phyloP scores from a whole-genome alignment of 805 yeast species.

The Wickerhamomyces sydowiorum region DNA sequence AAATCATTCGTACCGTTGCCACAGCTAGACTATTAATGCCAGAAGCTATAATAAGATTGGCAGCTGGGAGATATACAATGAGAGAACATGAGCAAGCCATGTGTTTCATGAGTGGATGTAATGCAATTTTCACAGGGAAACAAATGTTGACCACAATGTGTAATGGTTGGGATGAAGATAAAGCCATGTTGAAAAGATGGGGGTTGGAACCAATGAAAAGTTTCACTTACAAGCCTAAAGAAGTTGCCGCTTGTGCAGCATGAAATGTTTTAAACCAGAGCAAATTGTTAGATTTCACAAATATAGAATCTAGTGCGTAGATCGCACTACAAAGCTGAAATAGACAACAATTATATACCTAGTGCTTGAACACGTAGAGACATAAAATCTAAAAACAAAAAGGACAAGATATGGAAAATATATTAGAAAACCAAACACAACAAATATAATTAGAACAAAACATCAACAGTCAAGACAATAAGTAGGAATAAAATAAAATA shows the following conservation, averaged over 20 bases:
- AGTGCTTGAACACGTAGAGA: too few species aligned
- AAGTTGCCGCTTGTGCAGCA: constrained; percentile 1
- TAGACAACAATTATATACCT: too few species aligned
- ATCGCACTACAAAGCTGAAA: too few species aligned
- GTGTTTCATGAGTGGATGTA: constrained; percentile 73
- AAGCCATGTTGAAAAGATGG: constrained; percentile 61
- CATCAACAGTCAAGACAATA: too few species aligned
- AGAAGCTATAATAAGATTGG: constrained; percentile 58
- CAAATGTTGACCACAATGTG: constrained; percentile 80
- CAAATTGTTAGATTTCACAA: too few species aligned
- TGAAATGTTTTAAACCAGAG: too few species aligned
- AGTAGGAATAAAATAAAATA: constrained; percentile 12
- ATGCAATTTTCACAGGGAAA: constrained; percentile 78
- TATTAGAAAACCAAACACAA: too few species aligned
- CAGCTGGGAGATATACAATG: constrained; percentile 82
- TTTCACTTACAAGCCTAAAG: constrained; percentile 22
- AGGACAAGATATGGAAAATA: too few species aligned
- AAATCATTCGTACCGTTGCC: constrained; percentile 62
- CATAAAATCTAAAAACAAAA: too few species aligned
- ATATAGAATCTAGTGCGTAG: too few species aligned
- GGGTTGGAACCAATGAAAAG: constrained; percentile 57
- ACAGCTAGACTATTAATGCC: constrained; percentile 79
- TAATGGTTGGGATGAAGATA: constrained; percentile 81
- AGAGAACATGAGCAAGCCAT: constrained; percentile 68
- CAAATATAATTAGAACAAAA: too few species aligned